These are phyloP conservation scores for Rhododendron ferrugineum DNA, from an alignment of 148 eudicot genomes.

Conservation along the genomic window DNA sequence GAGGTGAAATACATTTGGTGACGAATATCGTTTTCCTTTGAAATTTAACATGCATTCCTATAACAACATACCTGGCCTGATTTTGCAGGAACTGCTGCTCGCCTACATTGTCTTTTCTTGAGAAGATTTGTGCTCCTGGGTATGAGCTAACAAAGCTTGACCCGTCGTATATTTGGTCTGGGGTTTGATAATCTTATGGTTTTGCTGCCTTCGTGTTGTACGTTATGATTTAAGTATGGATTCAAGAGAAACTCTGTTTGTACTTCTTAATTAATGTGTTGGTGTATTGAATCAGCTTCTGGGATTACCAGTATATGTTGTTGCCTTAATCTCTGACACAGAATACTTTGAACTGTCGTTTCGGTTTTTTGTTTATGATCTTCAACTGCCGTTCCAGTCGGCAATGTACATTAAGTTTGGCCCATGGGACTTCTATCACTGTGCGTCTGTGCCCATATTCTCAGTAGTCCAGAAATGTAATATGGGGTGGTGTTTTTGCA, in stretches of 20 bases:
- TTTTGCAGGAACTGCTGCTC: neutral
- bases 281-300: neutral
- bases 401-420: neutral
- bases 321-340: neutral
- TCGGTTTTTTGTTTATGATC: neutral
- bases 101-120: neutral
- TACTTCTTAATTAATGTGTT: neutral
- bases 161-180: neutral
- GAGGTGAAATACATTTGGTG: neutral
- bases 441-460: neutral
- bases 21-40: neutral
- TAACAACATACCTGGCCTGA: neutral
- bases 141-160: neutral
- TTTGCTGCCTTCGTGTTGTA: neutral
- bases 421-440: neutral
- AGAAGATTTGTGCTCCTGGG: neutral
- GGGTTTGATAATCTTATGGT: neutral
- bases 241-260: neutral
- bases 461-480: neutral
- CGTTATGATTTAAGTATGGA: neutral
- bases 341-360: neutral
- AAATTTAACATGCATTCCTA: neutral
- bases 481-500: neutral
- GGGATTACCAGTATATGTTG: neutral
- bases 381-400: neutral